These are phyloP conservation scores for Tricholoma bakamatsutake DNA, from an alignment of 768 basidiomycete species.

Conservation along the genomic window DNA sequence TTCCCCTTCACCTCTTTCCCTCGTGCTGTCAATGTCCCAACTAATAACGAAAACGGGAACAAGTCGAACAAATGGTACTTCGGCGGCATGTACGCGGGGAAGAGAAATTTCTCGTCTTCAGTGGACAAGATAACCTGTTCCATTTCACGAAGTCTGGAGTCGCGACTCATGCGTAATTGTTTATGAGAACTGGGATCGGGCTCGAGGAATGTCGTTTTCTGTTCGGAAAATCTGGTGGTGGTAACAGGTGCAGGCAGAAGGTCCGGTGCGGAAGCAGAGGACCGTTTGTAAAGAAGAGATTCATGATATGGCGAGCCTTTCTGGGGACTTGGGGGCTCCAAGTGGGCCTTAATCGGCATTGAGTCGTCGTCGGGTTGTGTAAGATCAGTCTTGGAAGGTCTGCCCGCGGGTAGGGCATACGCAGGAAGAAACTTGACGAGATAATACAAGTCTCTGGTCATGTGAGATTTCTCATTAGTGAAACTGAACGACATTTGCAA, in stretches of 20 bases:
- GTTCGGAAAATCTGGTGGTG: slow-evolving; percentile 9
- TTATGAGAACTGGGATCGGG: background rate
- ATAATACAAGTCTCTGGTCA: slow-evolving; percentile 51
- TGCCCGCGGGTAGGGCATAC: slow-evolving; percentile 49
- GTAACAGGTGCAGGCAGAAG: slow-evolving; percentile 21
- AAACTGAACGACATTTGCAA: slow-evolving; percentile 14
- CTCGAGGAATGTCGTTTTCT: slow-evolving; percentile 9
- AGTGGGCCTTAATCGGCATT: background rate
- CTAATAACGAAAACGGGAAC: slow-evolving; percentile 64
- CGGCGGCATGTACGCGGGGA: slow-evolving; percentile 54
- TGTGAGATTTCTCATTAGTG: background rate
- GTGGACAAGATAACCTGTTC: slow-evolving; percentile 32
- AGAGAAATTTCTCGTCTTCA: slow-evolving; percentile 39
- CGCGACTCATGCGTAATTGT: background rate
- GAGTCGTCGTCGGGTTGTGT: background rate
- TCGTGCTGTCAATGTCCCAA: slow-evolving; percentile 36
- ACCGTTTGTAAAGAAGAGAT: slow-evolving; percentile 20
- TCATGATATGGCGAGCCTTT: slow-evolving; percentile 1
- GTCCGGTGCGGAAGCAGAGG: slow-evolving; percentile 10
- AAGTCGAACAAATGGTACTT: slow-evolving; percentile 56
- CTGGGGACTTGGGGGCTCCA: slow-evolving; percentile 1
- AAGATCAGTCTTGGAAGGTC: slow-evolving; percentile 33
- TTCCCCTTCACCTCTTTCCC: slow-evolving; percentile 55
- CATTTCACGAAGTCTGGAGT: background rate
- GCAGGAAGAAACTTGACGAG: slow-evolving; percentile 69